Evolutionary conservation across 306 rosid genomes (phyloP).

Genomic region (Corylus heterophylla): DNA sequence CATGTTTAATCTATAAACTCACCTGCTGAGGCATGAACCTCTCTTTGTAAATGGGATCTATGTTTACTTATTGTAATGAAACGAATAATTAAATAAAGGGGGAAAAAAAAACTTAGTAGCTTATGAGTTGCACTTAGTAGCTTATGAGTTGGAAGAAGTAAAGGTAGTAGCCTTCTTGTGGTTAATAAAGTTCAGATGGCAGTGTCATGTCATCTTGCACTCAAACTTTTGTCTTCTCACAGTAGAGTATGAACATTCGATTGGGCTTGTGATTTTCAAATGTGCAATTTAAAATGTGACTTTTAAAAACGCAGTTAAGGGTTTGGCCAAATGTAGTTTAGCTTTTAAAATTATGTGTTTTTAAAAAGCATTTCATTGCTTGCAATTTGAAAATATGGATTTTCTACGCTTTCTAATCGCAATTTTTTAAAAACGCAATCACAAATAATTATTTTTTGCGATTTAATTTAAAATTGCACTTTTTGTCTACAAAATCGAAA

Average conservation of each 20-base stretch:
- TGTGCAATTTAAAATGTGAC: background rate
- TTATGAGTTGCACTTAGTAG: background rate
- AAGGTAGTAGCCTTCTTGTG: background rate
- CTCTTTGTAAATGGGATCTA: background rate
- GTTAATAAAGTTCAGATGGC: background rate
- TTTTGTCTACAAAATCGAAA: no score
- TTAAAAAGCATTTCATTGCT: no score
- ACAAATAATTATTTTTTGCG: no score
- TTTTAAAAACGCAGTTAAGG: no score
- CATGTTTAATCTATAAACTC: conserved; percentile 76
- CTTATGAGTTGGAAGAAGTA: background rate
- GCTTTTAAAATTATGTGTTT: no score
- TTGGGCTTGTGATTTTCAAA: background rate
- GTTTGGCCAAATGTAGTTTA: no score
- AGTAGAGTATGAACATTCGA: background rate
- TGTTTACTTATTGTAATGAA: background rate
- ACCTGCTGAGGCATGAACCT: background rate
- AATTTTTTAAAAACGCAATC: no score
- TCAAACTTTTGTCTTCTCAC: background rate
- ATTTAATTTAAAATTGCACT: no score
- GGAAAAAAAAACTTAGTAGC: background rate
- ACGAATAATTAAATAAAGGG: background rate
- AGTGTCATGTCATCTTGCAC: background rate
- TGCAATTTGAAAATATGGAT: no score
- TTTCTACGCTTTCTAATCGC: no score